Percentiles rank a stretch among this genome's conserved stretches.
phyloP scores from a whole-genome alignment of 164 flowering plant genomes.

The Chimonanthus praecox region DNA sequence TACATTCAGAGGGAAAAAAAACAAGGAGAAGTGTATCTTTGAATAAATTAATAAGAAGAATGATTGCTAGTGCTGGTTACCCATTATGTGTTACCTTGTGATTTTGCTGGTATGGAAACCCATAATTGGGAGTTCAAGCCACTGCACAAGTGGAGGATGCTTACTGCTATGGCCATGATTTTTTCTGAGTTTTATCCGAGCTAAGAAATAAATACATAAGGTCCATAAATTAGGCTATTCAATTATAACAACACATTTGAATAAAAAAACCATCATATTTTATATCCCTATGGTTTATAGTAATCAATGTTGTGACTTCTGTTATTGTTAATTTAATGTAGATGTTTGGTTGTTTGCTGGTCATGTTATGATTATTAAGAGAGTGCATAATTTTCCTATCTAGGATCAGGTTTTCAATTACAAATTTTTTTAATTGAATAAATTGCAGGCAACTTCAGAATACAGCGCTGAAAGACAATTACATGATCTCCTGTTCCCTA shows the following conservation, averaged over 20 bases:
- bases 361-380: no score
- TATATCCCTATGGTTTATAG: not conserved
- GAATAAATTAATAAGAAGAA: no score
- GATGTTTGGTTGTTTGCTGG: no score
- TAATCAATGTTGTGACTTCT: no score
- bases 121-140: not conserved
- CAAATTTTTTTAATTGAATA: no score
- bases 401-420: not conserved
- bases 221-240: not conserved
- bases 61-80: not conserved
- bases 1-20: no score
- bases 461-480: slow-evolving; percentile 81
- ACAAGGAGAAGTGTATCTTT: not conserved
- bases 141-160: not conserved
- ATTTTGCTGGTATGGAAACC: not conserved
- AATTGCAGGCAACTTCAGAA: slow-evolving; percentile 80
- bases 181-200: not conserved
- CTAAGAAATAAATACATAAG: no score
- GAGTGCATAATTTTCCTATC: not conserved
- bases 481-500: slow-evolving; percentile 71
- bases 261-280: not conserved
- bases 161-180: not conserved
- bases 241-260: not conserved
- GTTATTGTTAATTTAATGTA: no score
- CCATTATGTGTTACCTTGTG: not conserved